phyloP scores from a whole-genome alignment of 768 basidiomycete species.

The Collybia mongolica region DNA sequence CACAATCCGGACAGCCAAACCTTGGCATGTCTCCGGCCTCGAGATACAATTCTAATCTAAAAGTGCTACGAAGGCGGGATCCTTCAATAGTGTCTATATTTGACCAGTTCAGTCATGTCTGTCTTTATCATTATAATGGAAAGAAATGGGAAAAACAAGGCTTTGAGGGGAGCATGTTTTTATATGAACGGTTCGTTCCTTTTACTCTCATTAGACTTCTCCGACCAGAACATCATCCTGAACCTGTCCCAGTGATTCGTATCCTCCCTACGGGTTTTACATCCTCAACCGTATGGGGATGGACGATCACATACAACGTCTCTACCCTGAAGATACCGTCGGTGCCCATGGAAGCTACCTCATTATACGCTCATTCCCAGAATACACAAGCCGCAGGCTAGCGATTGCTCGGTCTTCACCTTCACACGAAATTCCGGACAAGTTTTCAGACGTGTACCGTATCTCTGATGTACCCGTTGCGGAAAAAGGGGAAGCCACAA shows the following conservation, averaged over 20 bases:
- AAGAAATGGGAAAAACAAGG: conserved; percentile 82
- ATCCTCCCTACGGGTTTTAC: conserved; percentile 84
- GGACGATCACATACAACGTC: conserved; percentile 71
- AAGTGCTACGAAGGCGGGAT: conserved; percentile 75
- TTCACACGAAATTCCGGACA: conserved; percentile 32
- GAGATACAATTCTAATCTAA: conserved; percentile 76
- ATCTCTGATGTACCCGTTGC: conserved; percentile 44
- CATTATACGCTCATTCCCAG: conserved; percentile 73
- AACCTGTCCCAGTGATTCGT: conserved; percentile 50
- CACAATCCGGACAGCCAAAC: conserved; percentile 19
- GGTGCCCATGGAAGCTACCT: conserved; percentile 61
- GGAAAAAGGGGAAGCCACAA: conserved; percentile 56
- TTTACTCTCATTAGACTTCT: conserved; percentile 4
- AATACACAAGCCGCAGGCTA: conserved; percentile 56
- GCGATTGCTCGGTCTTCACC: conserved; percentile 29
- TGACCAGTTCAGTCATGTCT: conserved; percentile 87
- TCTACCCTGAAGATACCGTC: conserved; percentile 80
- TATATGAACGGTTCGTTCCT: conserved; percentile 73
- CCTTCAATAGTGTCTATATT: conserved; percentile 78
- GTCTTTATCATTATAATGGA: conserved; percentile 74
- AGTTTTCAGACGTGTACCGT: conserved; percentile 51
- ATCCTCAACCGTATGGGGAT: conserved; percentile 81
- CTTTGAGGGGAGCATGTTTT: conserved; percentile 86
- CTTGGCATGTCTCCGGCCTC: conserved; percentile 63
- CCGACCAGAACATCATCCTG: conserved; percentile 8